Conservation (phyloP, 169 alveolate genomes). For the Eimeria nieschulzi region DNA sequence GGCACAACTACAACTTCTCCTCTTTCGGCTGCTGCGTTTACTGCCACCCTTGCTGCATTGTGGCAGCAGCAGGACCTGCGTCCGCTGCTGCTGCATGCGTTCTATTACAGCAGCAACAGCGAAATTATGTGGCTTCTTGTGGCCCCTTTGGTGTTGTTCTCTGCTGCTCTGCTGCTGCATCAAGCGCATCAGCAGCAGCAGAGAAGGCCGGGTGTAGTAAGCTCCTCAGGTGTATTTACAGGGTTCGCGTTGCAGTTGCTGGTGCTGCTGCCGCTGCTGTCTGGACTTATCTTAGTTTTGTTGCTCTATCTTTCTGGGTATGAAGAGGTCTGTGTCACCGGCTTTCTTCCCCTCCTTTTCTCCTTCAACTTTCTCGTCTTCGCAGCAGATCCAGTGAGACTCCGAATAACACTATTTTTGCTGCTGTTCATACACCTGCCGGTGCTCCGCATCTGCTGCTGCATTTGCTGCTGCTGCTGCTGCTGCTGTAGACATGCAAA, state of each 20-base stretch:
- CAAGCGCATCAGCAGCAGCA: conserved; percentile 36
- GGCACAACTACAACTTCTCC: not conserved
- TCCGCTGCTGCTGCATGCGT: not conserved
- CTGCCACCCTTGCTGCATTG: not conserved
- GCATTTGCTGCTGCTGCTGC: too few species aligned
- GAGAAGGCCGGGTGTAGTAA: not conserved
- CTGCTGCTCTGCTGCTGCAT: conserved; percentile 27
- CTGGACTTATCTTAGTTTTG: not conserved
- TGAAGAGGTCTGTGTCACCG: not conserved
- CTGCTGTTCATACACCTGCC: not conserved
- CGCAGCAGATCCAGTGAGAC: conserved; percentile 21
- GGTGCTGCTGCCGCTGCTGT: conserved; percentile 16
- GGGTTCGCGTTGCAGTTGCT: conserved; percentile 9
- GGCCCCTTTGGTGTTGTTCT: not conserved
- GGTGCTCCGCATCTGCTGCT: too few species aligned
- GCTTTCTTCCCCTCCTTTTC: conserved; percentile 7
- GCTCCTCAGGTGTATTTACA: not conserved
- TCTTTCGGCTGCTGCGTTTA: not conserved
- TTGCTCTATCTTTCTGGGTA: not conserved
- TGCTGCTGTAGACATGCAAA: too few species aligned
- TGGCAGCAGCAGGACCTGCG: conserved; percentile 16
- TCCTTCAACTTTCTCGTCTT: not conserved
- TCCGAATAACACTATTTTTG: not conserved
- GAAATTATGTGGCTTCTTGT: not conserved
- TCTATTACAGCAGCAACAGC: conserved; percentile 29